These are phyloP conservation scores for Mucor racemosus DNA, from an alignment of 371 early-diverging fungal genomes.

Conservation along the genomic window DNA sequence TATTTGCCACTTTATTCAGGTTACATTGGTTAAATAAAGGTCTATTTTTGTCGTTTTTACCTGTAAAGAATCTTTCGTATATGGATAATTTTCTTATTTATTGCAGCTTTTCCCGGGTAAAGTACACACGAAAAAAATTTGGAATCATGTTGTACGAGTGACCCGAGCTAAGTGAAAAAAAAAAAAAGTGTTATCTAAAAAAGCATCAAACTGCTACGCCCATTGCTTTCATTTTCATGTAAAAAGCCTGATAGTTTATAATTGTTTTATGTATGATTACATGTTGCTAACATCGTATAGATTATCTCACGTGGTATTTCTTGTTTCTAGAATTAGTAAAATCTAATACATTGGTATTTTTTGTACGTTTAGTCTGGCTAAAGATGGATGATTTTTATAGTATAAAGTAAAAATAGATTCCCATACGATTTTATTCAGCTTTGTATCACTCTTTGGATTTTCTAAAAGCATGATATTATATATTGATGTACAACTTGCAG, in stretches of 20 bases:
- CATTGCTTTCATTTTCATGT: neutral
- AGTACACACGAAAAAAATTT: neutral
- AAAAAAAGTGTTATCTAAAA: neutral
- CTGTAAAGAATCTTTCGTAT: neutral
- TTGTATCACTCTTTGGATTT: neutral
- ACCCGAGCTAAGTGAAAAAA: conserved; percentile 1
- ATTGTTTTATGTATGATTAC: no score
- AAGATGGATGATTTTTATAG: neutral
- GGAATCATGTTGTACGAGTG: neutral
- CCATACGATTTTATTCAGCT: neutral
- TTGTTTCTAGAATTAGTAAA: no score
- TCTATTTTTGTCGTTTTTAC: conserved; percentile 1
- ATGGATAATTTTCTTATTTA: neutral
- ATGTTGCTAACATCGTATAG: neutral
- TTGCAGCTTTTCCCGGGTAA: conserved; percentile 4
- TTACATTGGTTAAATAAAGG: neutral
- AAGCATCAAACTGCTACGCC: neutral
- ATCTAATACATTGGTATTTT: neutral
- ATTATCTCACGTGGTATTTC: neutral
- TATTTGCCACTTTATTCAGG: neutral
- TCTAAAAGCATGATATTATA: neutral
- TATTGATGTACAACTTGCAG: conserved; percentile 2
- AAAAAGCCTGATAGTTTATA: neutral
- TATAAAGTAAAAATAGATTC: neutral
- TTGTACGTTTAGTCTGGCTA: conserved; percentile 1